phyloP scores from a whole-genome alignment of 164 flowering plant species.

The Liriodendron chinense region DNA sequence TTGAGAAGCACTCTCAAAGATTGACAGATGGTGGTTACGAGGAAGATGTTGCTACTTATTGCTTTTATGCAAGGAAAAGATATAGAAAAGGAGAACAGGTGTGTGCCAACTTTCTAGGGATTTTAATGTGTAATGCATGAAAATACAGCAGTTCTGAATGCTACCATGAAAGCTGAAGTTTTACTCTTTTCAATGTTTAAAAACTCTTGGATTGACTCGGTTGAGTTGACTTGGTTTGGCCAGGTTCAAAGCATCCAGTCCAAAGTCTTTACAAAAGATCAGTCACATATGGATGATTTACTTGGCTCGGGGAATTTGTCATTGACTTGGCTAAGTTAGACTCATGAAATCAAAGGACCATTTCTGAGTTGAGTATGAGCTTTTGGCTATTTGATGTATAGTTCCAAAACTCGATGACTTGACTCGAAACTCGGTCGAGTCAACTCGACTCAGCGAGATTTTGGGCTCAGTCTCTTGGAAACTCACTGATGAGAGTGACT shows the following conservation, averaged over 20 bases:
- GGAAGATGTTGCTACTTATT: slow-evolving; percentile 57
- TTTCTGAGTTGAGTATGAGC: not conserved
- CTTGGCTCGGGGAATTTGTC: not conserved
- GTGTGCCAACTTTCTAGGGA: slow-evolving; percentile 6
- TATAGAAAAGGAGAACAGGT: slow-evolving; percentile 89
- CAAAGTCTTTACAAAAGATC: not conserved
- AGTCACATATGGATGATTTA: not conserved
- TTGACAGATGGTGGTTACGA: slow-evolving; percentile 78
- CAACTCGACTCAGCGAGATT: no score
- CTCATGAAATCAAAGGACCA: not conserved
- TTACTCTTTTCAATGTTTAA: not conserved
- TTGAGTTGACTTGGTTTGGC: not conserved
- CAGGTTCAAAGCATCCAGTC: not conserved
- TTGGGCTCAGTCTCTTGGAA: no score
- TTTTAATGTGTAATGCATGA: not conserved
- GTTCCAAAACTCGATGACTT: no score
- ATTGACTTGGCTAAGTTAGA: not conserved
- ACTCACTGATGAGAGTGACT: no score
- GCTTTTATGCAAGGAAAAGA: slow-evolving; percentile 77
- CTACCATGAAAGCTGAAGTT: not conserved
- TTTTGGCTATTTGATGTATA: no score
- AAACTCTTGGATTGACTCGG: not conserved
- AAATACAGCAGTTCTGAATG: not conserved
- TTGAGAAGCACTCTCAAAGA: slow-evolving; percentile 30
- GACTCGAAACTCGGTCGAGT: no score